Evolutionary conservation across 139 green algal species (phyloP).

Genomic region (Chlamydomonas incerta): DNA sequence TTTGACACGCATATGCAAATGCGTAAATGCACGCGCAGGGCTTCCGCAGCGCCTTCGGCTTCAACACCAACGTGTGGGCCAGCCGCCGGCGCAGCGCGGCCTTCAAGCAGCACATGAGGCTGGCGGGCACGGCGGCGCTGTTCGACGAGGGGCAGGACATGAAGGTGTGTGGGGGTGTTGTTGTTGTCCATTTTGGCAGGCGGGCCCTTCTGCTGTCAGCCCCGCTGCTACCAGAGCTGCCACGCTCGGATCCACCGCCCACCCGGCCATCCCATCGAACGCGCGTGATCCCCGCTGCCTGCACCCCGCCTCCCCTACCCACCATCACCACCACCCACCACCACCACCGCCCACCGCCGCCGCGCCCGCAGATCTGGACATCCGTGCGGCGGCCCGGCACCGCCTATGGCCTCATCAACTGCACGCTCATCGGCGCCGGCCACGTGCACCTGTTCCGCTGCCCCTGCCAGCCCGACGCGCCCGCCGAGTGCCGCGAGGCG

Average conservation of each 20-base stretch:
- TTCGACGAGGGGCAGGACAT: constrained; percentile 40
- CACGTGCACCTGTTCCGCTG: constrained; percentile 30
- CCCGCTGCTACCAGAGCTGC: background rate
- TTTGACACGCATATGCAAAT: no score
- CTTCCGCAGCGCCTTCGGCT: constrained; percentile 64
- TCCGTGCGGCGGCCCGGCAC: background rate
- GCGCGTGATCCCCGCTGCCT: no score
- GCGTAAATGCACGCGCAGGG: no score
- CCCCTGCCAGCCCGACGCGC: background rate
- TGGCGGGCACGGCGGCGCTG: constrained; percentile 8
- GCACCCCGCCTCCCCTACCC: no score
- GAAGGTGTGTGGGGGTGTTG: background rate
- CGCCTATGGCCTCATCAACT: constrained; percentile 7
- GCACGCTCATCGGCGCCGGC: background rate
- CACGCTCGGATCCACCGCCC: no score
- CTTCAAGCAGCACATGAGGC: constrained; percentile 9
- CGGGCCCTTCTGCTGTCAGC: no score
- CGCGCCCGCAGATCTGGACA: constrained; percentile 29
- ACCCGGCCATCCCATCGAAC: no score
- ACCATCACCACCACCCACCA: no score
- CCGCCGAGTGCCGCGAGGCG: constrained; percentile 3
- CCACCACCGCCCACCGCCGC: no score
- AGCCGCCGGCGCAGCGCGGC: background rate
- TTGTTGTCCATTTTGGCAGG: no score
- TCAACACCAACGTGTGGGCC: constrained; percentile 78